Evolutionary conservation across 1,139 yeast species (phyloP).

Genomic region (Saccharomycopsis crataegensis): DNA sequence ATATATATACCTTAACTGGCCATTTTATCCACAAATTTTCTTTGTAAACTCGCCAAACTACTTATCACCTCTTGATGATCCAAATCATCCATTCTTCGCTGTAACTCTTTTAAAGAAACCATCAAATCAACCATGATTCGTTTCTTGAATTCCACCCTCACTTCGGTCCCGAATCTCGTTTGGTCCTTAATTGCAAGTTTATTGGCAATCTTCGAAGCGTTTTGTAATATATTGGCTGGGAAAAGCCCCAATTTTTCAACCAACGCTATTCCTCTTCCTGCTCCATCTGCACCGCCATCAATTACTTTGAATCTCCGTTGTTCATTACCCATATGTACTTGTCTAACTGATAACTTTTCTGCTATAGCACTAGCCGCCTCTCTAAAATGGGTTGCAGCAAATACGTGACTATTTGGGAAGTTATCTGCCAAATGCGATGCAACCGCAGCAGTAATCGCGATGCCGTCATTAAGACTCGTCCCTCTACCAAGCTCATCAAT

Average conservation of each 20-base stretch:
- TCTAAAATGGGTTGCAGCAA: constrained; percentile 35
- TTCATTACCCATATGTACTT: not conserved
- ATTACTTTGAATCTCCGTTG: not conserved
- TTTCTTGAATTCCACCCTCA: not conserved
- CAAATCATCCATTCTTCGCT: not conserved
- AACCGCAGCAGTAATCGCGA: constrained; percentile 34
- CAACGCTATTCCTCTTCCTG: not conserved
- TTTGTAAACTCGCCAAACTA: not conserved
- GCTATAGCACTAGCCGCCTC: constrained; percentile 20
- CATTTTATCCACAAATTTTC: not conserved
- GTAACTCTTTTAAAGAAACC: not conserved
- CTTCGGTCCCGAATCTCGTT: not conserved
- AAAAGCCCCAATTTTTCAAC: not conserved
- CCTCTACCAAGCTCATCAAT: constrained; percentile 40
- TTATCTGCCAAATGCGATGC: constrained; percentile 28
- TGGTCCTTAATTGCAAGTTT: not conserved
- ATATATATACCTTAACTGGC: not conserved
- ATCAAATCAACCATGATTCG: not conserved
- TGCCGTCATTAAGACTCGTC: constrained; percentile 38
- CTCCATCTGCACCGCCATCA: not conserved
- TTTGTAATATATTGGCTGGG: not conserved
- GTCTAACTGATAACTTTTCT: not conserved
- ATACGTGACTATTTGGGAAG: constrained; percentile 21
- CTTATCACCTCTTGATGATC: not conserved
- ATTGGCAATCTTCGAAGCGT: not conserved